Conservation (phyloP, 345 rosid genomes). For the Hibiscus trionum region DNA sequence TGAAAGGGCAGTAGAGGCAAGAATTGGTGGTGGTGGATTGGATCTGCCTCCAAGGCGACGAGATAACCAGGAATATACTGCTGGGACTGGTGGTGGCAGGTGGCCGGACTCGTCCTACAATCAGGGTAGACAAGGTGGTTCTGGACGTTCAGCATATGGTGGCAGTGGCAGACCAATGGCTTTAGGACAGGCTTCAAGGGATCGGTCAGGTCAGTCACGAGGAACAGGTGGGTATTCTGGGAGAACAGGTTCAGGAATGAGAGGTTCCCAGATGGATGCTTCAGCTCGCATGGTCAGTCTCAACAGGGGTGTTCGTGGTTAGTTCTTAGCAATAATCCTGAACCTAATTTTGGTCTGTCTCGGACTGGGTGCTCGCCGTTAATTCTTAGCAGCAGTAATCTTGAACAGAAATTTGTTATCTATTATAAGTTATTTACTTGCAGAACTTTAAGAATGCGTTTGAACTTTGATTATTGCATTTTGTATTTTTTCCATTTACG, state of each 20-base stretch:
- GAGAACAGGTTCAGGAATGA: slow-evolving; percentile 29
- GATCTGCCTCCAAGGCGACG: slow-evolving; percentile 57
- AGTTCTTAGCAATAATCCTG: slow-evolving; percentile 1
- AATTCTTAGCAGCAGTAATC: slow-evolving; percentile 1
- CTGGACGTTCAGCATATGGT: slow-evolving; percentile 34
- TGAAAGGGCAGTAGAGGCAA: slow-evolving; percentile 77
- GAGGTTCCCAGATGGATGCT: slow-evolving; percentile 52
- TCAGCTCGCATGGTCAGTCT: slow-evolving; percentile 70
- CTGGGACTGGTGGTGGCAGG: slow-evolving; percentile 31
- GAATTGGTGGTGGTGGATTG: slow-evolving; percentile 59
- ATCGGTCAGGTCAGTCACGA: slow-evolving; percentile 37
- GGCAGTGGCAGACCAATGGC: slow-evolving; percentile 27
- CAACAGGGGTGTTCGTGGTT: slow-evolving; percentile 44
- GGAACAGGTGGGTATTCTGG: slow-evolving; percentile 47
- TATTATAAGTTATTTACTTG: not conserved
- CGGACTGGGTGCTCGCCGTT: slow-evolving; percentile 40
- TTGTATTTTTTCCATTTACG: not conserved
- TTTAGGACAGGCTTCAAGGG: slow-evolving; percentile 40
- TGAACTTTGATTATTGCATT: slow-evolving; percentile 8
- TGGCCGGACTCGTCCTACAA: slow-evolving; percentile 55
- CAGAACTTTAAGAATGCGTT: not conserved
- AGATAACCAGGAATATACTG: slow-evolving; percentile 56
- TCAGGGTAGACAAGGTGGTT: slow-evolving; percentile 59
- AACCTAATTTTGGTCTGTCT: slow-evolving; percentile 19
- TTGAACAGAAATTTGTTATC: not conserved